Base-by-base conservation (phyloP, 1,284 basidiomycete species). In the Anthracocystis panici-leucophaei region DNA sequence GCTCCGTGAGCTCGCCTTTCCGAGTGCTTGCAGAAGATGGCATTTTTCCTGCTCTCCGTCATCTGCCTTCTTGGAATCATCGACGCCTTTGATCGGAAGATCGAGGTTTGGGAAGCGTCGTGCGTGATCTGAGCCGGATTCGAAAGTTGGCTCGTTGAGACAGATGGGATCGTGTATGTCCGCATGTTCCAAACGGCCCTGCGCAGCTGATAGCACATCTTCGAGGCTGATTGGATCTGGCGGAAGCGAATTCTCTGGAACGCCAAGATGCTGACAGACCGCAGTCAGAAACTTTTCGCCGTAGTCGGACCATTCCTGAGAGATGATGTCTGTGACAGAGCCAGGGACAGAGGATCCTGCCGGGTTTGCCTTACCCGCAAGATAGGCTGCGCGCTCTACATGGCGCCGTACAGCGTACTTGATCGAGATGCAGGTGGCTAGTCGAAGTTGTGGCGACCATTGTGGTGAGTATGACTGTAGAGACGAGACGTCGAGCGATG, bases 191-290 rank as follows among this genome's bases (percentile, higher is more conserved):
- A 75, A 25, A 6, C 72, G 72, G 23, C 72, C 72, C 14, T 61
- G 62, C 3, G 72, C 72, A 40, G 72, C 72, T 7, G 62, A 59
- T 0, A 80, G 60, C 0, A 82, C 75, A 25, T 81, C 79, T 27
- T 80, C 78, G 27, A 80, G 67, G 33, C 69, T 65, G 46, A 75
- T 72, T 3, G 69, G 66, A 12, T 60, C 68, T n/a, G 77, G 80
- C 0, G 81, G 81, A 10, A 82, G 50, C 18, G 70, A 60, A 46
- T 73, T 65, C 41, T 64, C 54, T 6, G 57, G 56, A 14, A 82
- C 49, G 16, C 80, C 81, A 31, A 82, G 74, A 57, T 82, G 81
- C 70, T 82, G 81, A 42, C 81, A 82, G 16, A 77, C 78, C 6
- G 81, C 81, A n/a, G 64, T 79, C 12, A 81, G 40, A 53, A 82